phyloP scores from a whole-genome alignment of 2,329 filamentous ascomycete species.

The Aureobasidium namibiae region DNA sequence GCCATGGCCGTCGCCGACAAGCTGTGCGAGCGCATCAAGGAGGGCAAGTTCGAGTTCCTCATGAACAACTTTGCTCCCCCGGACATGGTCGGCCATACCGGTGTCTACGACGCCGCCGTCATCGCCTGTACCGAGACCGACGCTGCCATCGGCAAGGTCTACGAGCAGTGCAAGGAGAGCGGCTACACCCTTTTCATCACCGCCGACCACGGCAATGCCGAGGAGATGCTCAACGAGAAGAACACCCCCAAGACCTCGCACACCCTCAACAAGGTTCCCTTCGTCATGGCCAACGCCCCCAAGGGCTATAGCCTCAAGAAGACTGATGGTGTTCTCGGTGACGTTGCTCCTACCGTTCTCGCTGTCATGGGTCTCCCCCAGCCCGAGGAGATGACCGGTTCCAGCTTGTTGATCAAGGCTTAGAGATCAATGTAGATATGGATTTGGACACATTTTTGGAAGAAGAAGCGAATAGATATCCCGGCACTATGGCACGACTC shows the following conservation, averaged over 20 bases:
- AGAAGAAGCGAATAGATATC: slow-evolving; percentile 1
- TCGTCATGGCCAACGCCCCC: slow-evolving; percentile 96
- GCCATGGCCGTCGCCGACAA: slow-evolving; percentile 83
- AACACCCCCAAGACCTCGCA: slow-evolving; percentile 97
- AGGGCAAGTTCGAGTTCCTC: slow-evolving; percentile 86
- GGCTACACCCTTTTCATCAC: slow-evolving; percentile 94
- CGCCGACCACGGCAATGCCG: slow-evolving; percentile 90
- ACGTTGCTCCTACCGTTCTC: slow-evolving; percentile 91
- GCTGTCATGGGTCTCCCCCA: slow-evolving; percentile 84
- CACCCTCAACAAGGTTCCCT: slow-evolving; percentile 95
- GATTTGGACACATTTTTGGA: not conserved
- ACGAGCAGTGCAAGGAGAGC: slow-evolving; percentile 87
- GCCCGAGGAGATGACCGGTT: slow-evolving; percentile 86
- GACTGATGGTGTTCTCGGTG: slow-evolving; percentile 81
- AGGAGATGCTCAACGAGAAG: slow-evolving; percentile 97
- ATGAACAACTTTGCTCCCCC: slow-evolving; percentile 99
- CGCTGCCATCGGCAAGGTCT: slow-evolving; percentile 85
- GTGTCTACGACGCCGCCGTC: slow-evolving; percentile 91
- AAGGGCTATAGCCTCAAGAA: slow-evolving; percentile 80
- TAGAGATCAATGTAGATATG: slow-evolving; percentile 23
- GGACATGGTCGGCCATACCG: slow-evolving; percentile 98
- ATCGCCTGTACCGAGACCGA: slow-evolving; percentile 79
- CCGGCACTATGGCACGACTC: not conserved
- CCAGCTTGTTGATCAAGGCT: slow-evolving; percentile 71
- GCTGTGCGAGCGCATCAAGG: slow-evolving; percentile 75